Conservation (phyloP, 768 basidiomycete species). For the Sistotremastrum niveocremeum region DNA sequence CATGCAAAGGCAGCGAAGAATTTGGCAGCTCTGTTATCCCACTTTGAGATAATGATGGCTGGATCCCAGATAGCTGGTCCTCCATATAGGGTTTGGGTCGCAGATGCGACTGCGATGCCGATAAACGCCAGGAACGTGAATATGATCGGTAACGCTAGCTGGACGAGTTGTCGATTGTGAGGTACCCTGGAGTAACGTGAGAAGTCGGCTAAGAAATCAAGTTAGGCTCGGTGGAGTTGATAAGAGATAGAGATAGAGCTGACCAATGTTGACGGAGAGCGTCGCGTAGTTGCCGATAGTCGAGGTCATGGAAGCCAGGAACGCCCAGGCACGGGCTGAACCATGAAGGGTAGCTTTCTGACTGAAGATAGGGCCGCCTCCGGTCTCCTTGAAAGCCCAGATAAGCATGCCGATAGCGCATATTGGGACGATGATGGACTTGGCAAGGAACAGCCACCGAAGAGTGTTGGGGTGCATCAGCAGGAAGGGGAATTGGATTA, state of each 20-base stretch:
- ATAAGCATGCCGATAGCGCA: conserved; percentile 63
- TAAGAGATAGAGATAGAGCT: conserved; percentile 40
- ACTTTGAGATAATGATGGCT: conserved; percentile 55
- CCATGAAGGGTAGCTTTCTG: conserved; percentile 39
- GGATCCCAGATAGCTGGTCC: conserved; percentile 55
- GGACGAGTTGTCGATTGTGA: no score
- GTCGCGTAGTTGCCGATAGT: conserved; percentile 65
- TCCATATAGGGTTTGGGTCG: conserved; percentile 61
- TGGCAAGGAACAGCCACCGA: conserved; percentile 54
- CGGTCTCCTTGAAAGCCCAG: conserved; percentile 63
- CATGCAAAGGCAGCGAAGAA: conserved; percentile 77
- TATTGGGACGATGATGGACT: conserved; percentile 41
- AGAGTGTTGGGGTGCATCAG: conserved; percentile 67
- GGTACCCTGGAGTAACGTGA: no score
- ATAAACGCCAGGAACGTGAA: conserved; percentile 70
- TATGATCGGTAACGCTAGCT: conserved; percentile 41
- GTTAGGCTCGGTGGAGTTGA: conserved; percentile 29
- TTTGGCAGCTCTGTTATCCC: conserved; percentile 75
- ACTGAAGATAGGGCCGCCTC: conserved; percentile 43
- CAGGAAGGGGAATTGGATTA: conserved; percentile 65
- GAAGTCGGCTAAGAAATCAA: background rate
- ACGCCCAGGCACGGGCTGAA: conserved; percentile 54
- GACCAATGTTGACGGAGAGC: conserved; percentile 68
- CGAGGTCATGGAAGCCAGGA: conserved; percentile 65
- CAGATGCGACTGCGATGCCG: conserved; percentile 71